phyloP scores from a whole-genome alignment of 2,329 filamentous ascomycete genomes.

The Fusarium ramigenum region DNA sequence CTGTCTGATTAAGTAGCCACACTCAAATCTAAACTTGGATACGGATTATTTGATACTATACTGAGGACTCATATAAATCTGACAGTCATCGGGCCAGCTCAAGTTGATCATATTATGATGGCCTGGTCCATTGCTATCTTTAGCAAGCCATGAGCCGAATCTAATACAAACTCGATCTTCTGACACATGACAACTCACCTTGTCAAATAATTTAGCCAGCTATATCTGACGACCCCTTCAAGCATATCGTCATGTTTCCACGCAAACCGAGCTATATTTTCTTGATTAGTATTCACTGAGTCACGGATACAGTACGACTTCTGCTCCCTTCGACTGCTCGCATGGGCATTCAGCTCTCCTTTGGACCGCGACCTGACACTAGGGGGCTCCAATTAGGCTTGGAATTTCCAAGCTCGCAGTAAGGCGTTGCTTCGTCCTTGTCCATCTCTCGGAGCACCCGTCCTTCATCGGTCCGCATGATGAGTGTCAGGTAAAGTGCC shows the following conservation, averaged over 20 bases:
- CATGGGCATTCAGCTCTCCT: neutral
- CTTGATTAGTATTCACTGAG: neutral
- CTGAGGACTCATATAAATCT: neutral
- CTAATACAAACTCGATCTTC: neutral
- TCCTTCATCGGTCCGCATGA: neutral
- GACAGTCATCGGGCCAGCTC: neutral
- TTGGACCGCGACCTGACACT: slow-evolving; percentile 17
- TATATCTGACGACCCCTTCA: neutral
- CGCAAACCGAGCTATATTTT: neutral
- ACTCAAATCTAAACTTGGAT: neutral
- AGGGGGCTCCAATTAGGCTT: neutral
- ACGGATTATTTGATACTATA: neutral
- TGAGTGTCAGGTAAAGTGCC: slow-evolving; percentile 3
- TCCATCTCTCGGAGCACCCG: slow-evolving; percentile 9
- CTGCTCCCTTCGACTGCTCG: neutral
- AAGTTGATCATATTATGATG: neutral
- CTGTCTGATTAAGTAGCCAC: neutral
- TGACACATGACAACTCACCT: slow-evolving; percentile 1
- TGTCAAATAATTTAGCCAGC: neutral
- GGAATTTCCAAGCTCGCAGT: neutral
- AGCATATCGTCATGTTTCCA: neutral
- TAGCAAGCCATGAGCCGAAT: neutral
- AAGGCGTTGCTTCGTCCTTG: slow-evolving; percentile 4
- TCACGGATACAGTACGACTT: neutral
- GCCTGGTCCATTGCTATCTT: neutral